Evolutionary conservation across 2,329 filamentous ascomycete genomes (phyloP).

Genomic region (Fusarium nematophilum): DNA sequence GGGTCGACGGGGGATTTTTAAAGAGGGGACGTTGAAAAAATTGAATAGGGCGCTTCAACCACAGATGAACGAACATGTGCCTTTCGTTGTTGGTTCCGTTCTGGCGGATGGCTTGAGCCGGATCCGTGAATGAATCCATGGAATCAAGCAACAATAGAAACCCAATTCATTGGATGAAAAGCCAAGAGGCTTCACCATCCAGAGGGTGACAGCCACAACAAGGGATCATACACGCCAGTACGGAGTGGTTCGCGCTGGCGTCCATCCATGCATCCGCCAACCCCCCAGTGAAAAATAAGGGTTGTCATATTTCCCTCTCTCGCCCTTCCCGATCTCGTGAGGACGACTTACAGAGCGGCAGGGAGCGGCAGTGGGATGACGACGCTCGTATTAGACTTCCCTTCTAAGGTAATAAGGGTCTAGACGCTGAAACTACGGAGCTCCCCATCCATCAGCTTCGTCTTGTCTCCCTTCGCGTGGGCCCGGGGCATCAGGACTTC

Average conservation of each 20-base stretch:
- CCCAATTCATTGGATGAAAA: neutral
- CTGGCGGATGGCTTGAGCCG: constrained; percentile 1
- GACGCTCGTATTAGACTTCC: neutral
- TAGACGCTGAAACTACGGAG: constrained; percentile 5
- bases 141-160: neutral
- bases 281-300: neutral
- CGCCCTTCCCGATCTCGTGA: no score
- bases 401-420: constrained; percentile 4
- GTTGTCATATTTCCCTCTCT: no score
- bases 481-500: neutral
- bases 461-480: constrained; percentile 1
- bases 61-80: neutral
- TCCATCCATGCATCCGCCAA: neutral
- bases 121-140: constrained; percentile 15
- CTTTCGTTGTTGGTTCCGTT: neutral
- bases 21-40: neutral
- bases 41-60: neutral
- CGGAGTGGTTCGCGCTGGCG: constrained; percentile 4
- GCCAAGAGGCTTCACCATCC: neutral
- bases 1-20: constrained; percentile 6
- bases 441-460: constrained; percentile 9
- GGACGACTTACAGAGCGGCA: no score
- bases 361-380: constrained; percentile 3
- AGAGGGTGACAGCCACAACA: constrained; percentile 6
- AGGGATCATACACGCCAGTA: neutral